Evolutionary conservation across 352 stramenopile species (phyloP).

Genomic region (Phytophthora cactorum): DNA sequence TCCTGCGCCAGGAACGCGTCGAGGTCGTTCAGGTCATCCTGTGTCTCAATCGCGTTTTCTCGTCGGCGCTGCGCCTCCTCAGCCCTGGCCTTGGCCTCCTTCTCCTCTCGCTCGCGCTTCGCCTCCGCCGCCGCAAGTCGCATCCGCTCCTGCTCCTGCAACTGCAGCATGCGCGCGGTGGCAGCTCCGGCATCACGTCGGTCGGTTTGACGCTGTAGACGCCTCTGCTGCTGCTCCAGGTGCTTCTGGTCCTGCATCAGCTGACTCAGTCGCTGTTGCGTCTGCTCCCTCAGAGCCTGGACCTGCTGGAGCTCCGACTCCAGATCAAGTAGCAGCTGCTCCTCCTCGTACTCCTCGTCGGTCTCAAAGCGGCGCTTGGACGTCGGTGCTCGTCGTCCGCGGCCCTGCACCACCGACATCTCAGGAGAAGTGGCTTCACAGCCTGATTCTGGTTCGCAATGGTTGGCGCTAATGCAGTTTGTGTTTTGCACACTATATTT

Average conservation of each 20-base stretch:
- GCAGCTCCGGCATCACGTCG: constrained; percentile 37
- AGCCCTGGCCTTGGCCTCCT: constrained; percentile 31
- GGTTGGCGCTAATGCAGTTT: constrained; percentile 22
- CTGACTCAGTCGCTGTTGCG: constrained; percentile 43
- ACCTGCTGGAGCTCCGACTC: constrained; percentile 57
- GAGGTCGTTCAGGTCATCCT: constrained; percentile 61
- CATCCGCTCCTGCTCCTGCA: constrained; percentile 65
- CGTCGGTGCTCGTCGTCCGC: neutral
- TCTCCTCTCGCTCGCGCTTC: constrained; percentile 34
- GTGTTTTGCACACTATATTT: constrained; percentile 6
- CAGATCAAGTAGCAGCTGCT: constrained; percentile 47
- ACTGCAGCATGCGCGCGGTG: constrained; percentile 63
- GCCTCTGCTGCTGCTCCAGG: constrained; percentile 49
- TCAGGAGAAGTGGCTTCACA: neutral
- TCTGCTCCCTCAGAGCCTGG: constrained; percentile 48
- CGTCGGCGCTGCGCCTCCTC: constrained; percentile 41
- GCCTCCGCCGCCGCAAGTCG: constrained; percentile 32
- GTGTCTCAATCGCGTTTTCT: constrained; percentile 53
- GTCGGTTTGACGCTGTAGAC: constrained; percentile 39
- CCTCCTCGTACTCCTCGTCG: constrained; percentile 45
- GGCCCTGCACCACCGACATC: constrained; percentile 13
- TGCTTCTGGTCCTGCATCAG: constrained; percentile 51
- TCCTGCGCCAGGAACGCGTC: constrained; percentile 69
- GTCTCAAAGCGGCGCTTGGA: constrained; percentile 28
- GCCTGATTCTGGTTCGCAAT: constrained; percentile 21